phyloP scores from a whole-genome alignment of 176 grass and related monocot genomes.

The Poa pratensis region DNA sequence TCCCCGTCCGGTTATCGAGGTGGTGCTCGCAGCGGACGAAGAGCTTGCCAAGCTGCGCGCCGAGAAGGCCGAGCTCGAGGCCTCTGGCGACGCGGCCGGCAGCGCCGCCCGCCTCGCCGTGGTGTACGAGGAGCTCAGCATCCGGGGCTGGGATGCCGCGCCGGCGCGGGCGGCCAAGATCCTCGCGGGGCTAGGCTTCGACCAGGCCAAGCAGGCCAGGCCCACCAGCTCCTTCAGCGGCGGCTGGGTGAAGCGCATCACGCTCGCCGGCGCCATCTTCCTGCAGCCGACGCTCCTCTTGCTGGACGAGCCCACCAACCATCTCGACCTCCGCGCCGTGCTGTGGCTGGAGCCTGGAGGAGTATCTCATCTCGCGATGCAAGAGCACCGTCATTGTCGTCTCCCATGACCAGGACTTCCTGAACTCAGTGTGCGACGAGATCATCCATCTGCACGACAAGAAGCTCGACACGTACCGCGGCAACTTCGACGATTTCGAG shows the following conservation, averaged over 20 bases:
- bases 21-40: conserved; percentile 41
- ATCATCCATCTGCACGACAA: conserved; percentile 55
- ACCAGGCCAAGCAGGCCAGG: conserved; percentile 16
- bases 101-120: conserved; percentile 35
- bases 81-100: background rate
- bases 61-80: conserved; percentile 9
- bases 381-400: conserved; percentile 73
- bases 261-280: conserved; percentile 65
- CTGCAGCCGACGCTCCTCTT: conserved; percentile 70
- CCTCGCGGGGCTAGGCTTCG: conserved; percentile 65
- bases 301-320: conserved; percentile 72
- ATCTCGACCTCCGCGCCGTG: conserved; percentile 73
- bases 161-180: conserved; percentile 62
- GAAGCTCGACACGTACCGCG: conserved; percentile 52
- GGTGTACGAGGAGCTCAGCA: conserved; percentile 61
- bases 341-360: conserved; percentile 77
- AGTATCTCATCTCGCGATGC: conserved; percentile 63
- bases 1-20: conserved; percentile 49
- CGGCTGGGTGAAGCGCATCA: conserved; percentile 29
- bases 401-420: conserved; percentile 70
- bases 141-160: conserved; percentile 49
- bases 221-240: conserved; percentile 14
- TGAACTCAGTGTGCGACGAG: conserved; percentile 68
- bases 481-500: conserved; percentile 77
- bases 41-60: background rate